Conservation (phyloP, 768 basidiomycete species). For the Lactarius quietus region DNA sequence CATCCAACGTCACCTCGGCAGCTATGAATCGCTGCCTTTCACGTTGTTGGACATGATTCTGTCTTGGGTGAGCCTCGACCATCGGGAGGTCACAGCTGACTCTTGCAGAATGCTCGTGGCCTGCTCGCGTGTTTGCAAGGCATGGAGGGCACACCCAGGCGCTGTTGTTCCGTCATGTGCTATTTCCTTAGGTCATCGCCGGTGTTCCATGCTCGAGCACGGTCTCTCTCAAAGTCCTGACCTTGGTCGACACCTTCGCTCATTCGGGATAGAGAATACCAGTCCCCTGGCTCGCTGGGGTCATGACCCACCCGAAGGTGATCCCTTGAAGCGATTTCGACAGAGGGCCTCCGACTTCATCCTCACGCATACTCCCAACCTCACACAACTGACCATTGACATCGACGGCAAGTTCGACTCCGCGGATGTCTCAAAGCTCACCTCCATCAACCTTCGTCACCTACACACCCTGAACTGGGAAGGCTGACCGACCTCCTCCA, state of each 20-base stretch:
- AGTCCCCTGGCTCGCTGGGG: slow-evolving; percentile 19
- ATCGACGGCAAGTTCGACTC: too few species aligned
- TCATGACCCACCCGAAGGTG: background rate
- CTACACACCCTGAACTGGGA: too few species aligned
- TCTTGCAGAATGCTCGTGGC: too few species aligned
- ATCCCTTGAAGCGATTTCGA: slow-evolving; percentile 1
- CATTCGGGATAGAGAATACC: slow-evolving; percentile 21
- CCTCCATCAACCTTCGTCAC: too few species aligned
- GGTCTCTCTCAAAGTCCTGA: slow-evolving; percentile 10
- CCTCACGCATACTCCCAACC: too few species aligned
- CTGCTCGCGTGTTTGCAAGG: too few species aligned
- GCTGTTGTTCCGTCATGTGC: too few species aligned
- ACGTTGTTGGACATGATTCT: slow-evolving; percentile 20
- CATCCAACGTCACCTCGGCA: background rate
- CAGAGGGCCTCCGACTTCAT: slow-evolving; percentile 3
- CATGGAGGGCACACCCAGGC: too few species aligned
- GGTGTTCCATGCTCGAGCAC: slow-evolving; percentile 5
- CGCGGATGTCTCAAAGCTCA: too few species aligned
- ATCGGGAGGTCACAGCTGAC: too few species aligned
- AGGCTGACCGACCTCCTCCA: slow-evolving; percentile 18
- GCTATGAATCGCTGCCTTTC: slow-evolving; percentile 12
- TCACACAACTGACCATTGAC: too few species aligned
- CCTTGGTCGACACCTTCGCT: slow-evolving; percentile 16
- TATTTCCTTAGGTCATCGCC: too few species aligned
- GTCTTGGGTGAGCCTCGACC: slow-evolving; percentile 15